Percentiles rank a stretch among this genome's conserved stretches.
These are phyloP conservation scores for Fomitopsis palustris DNA, from an alignment of 1,284 basidiomycete species.

Conservation along the genomic window DNA sequence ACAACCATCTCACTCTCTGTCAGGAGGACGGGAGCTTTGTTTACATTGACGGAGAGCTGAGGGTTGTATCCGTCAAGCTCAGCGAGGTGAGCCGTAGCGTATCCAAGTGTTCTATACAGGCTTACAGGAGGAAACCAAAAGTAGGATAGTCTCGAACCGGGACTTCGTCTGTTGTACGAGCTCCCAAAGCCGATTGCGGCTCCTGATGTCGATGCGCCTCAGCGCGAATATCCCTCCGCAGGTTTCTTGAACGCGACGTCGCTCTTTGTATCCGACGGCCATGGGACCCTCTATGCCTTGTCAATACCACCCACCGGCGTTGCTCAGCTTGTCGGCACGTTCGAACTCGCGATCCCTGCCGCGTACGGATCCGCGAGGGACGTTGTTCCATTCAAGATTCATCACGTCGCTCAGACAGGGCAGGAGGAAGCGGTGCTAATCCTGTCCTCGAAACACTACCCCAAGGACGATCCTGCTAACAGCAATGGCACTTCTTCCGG, in stretches of 20 bases:
- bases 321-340: conserved; percentile 50
- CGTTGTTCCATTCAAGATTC: conserved; percentile 56
- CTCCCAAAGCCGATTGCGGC: conserved; percentile 52
- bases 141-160: conserved; percentile 52
- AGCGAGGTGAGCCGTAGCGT: conserved; percentile 43
- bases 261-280: conserved; percentile 71
- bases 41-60: conserved; percentile 71
- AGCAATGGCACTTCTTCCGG: neutral
- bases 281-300: conserved; percentile 64
- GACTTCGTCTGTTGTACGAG: conserved; percentile 55
- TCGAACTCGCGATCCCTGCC: conserved; percentile 41
- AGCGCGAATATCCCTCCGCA: conserved; percentile 77
- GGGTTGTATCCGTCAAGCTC: conserved; percentile 60
- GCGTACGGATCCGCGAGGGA: conserved; percentile 13
- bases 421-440: conserved; percentile 42
- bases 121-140: conserved; percentile 15
- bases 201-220: conserved; percentile 32
- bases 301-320: conserved; percentile 32
- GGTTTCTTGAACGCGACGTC: conserved; percentile 48
- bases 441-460: conserved; percentile 54
- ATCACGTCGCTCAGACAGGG: conserved; percentile 38
- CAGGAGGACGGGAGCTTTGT: conserved; percentile 44
- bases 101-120: neutral
- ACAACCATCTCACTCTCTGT: conserved; percentile 75
- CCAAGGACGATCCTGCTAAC: conserved; percentile 8